Conservation (phyloP, 2,329 filamentous ascomycete species). For the Sporothrix globosa region DNA sequence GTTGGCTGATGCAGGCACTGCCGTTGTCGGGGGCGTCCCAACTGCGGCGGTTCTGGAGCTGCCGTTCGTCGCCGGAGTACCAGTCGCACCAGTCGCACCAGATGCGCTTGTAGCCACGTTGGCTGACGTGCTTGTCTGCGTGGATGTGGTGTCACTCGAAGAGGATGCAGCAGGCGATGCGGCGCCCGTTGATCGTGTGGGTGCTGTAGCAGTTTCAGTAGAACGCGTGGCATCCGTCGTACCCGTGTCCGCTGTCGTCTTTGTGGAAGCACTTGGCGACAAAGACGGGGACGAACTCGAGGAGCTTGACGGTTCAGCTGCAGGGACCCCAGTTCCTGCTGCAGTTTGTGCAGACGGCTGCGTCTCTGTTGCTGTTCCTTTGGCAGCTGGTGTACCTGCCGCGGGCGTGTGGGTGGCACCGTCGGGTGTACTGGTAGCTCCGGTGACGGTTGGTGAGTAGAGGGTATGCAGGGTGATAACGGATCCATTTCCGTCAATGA, state of each 20-base stretch:
- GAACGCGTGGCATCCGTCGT: not conserved
- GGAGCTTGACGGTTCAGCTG: not conserved
- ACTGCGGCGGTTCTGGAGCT: not conserved
- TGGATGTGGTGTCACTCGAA: not conserved
- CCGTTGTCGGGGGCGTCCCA: slow-evolving; percentile 19
- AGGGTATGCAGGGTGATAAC: slow-evolving; percentile 52
- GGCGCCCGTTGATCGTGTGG: not conserved
- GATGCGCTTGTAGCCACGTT: not conserved
- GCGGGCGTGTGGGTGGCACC: slow-evolving; percentile 15
- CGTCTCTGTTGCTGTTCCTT: not conserved
- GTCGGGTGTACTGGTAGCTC: slow-evolving; percentile 30
- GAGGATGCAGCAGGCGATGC: not conserved
- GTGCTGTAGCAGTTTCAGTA: not conserved
- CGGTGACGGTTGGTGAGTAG: slow-evolving; percentile 45
- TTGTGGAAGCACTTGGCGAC: not conserved
- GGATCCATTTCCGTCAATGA: slow-evolving; percentile 54
- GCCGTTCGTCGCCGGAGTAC: not conserved
- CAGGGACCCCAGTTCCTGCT: not conserved
- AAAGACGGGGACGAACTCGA: not conserved
- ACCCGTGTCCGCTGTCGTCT: not conserved
- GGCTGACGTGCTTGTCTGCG: not conserved
- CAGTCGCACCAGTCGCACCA: not conserved
- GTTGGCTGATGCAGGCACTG: not conserved
- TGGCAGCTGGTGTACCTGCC: slow-evolving; percentile 15
- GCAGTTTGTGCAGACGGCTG: not conserved